Conservation (phyloP, 768 basidiomycete genomes). For the Lactarius psammicola region DNA sequence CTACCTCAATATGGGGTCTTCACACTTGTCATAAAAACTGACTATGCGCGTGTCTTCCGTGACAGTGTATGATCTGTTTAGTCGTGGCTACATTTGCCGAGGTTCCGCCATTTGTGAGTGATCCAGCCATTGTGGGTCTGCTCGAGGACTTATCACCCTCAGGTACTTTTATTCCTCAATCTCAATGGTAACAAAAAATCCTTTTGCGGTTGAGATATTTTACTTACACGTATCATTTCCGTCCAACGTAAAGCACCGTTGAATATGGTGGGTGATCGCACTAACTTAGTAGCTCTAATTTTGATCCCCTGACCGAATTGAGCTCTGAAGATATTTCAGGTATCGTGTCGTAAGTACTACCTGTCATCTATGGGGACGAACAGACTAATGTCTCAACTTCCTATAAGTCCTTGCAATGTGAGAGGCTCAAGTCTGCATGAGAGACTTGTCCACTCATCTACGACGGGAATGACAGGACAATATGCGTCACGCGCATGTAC, state of each 20-base stretch:
- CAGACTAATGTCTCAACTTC: not conserved
- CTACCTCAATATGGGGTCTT: not conserved
- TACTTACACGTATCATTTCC: not conserved
- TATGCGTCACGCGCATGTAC: conserved; percentile 23
- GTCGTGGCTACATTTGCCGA: conserved; percentile 16
- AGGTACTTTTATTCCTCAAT: conserved; percentile 18
- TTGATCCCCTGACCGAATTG: not conserved
- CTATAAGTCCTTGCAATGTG: conserved; percentile 15
- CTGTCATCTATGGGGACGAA: not conserved
- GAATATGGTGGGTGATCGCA: conserved; percentile 10
- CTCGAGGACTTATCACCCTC: not conserved
- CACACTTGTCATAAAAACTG: not conserved
- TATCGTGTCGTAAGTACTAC: conserved; percentile 12
- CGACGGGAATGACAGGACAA: conserved; percentile 10
- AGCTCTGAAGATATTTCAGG: conserved; percentile 16
- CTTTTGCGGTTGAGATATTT: not conserved
- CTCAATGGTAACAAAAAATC: conserved; percentile 3
- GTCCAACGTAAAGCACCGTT: conserved; percentile 1
- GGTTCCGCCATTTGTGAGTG: conserved; percentile 21
- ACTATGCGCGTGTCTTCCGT: not conserved
- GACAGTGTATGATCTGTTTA: conserved; percentile 24
- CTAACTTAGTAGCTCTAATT: not conserved
- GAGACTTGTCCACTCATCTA: not conserved
- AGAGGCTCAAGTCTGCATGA: not conserved
- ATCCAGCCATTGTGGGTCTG: not conserved